Evolutionary conservation across 208 protist genomes (phyloP).

Genomic region (Acanthamoeba rhysodes): DNA sequence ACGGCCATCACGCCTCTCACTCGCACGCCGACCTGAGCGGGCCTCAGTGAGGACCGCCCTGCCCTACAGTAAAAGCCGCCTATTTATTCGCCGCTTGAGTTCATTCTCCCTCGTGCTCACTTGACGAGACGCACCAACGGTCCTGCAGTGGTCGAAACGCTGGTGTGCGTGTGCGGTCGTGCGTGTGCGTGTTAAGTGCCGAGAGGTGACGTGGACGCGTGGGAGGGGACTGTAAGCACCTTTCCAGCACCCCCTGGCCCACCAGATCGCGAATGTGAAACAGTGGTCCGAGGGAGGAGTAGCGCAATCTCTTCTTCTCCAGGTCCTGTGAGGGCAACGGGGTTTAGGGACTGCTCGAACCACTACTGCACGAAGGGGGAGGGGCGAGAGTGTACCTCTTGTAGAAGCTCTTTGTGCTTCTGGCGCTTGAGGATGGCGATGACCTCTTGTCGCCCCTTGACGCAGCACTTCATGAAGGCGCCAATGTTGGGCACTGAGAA

Average conservation of each 20-base stretch:
- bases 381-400: not conserved
- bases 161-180: not conserved
- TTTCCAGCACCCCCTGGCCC: conserved; percentile 61
- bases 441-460: conserved; percentile 55
- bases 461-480: conserved; percentile 23
- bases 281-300: not conserved
- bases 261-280: conserved; percentile 54
- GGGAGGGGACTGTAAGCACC: not conserved
- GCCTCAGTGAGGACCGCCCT: not conserved
- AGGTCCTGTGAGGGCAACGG: not conserved
- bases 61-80: not conserved
- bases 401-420: conserved; percentile 67
- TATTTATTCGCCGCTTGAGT: not conserved
- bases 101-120: not conserved
- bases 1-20: not conserved
- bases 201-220: not conserved
- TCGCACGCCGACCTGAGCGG: not conserved
- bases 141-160: conserved; percentile 34
- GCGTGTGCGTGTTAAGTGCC: not conserved
- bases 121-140: conserved; percentile 9
- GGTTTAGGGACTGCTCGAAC: no score
- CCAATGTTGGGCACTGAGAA: conserved; percentile 69
- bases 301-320: conserved; percentile 36
- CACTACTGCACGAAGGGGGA: not conserved
- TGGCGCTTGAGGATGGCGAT: conserved; percentile 42